Conservation (phyloP, 805 yeast genomes). For the Tetrapisispora nanseiensis region DNA sequence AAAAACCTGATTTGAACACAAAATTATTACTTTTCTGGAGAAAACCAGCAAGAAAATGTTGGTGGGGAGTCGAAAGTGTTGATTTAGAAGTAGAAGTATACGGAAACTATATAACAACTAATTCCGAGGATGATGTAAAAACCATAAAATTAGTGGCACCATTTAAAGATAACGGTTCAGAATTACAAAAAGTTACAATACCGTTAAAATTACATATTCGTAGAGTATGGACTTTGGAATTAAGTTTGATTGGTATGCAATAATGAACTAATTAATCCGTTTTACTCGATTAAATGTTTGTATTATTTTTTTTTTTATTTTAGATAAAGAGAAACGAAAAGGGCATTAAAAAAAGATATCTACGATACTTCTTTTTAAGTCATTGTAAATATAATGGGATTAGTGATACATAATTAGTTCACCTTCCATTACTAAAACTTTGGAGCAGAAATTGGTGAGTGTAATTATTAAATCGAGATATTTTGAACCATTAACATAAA, state of each 20-base stretch:
- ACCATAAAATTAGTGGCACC: slow-evolving; percentile 12
- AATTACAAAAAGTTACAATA: slow-evolving; percentile 22
- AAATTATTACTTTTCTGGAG: slow-evolving; percentile 89
- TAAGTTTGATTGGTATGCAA: slow-evolving; percentile 78
- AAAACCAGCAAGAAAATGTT: slow-evolving; percentile 96
- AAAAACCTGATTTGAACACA: slow-evolving; percentile 31
- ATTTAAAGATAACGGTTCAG: slow-evolving; percentile 7
- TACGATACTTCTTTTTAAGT: too few species aligned
- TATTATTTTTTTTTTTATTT: neutral
- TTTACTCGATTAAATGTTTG: too few species aligned
- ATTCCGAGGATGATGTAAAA: slow-evolving; percentile 4
- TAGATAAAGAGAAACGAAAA: neutral
- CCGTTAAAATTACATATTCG: slow-evolving; percentile 71
- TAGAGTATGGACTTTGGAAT: slow-evolving; percentile 93
- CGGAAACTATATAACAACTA: slow-evolving; percentile 15
- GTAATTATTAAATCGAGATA: too few species aligned
- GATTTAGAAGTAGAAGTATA: slow-evolving; percentile 33
- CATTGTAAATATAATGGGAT: neutral
- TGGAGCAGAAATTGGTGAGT: too few species aligned
- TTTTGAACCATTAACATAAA: too few species aligned
- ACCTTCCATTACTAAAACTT: too few species aligned
- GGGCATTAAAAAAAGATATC: too few species aligned
- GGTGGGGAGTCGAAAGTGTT: slow-evolving; percentile 76
- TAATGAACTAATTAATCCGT: too few species aligned
- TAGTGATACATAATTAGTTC: too few species aligned